phyloP scores from a whole-genome alignment of 768 basidiomycete genomes.

The Termitomyces titanicus region DNA sequence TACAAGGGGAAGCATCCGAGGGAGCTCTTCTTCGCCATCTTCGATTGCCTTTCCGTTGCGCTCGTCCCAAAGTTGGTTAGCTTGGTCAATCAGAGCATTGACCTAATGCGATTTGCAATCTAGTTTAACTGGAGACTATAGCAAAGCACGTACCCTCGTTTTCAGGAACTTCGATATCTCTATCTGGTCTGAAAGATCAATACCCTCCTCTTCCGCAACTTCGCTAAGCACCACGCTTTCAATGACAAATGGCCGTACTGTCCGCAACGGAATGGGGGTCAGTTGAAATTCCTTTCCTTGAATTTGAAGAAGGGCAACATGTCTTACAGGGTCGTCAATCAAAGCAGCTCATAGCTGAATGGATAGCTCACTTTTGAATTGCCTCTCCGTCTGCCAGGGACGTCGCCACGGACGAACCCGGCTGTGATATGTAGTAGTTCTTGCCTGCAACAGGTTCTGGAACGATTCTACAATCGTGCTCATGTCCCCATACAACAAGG shows the following conservation, averaged over 20 bases:
- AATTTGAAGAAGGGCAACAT: constrained; percentile 86
- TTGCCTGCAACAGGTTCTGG: constrained; percentile 92
- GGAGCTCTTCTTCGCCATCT: constrained; percentile 58
- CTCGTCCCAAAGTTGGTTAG: constrained; percentile 75
- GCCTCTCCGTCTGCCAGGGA: constrained; percentile 93
- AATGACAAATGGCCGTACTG: constrained; percentile 91
- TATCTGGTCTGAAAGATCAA: constrained; percentile 79
- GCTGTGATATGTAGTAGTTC: constrained; percentile 88
- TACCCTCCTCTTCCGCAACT: constrained; percentile 69
- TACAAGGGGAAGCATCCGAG: constrained; percentile 81
- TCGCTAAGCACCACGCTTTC: constrained; percentile 77
- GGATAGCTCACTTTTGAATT: constrained; percentile 68
- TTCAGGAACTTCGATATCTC: constrained; percentile 81
- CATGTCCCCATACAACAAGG: constrained; percentile 97
- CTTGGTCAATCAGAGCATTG: constrained; percentile 72
- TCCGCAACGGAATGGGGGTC: constrained; percentile 82
- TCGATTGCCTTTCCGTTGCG: constrained; percentile 58
- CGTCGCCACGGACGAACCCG: constrained; percentile 93
- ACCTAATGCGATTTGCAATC: constrained; percentile 43
- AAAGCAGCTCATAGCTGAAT: background rate
- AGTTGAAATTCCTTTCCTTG: constrained; percentile 86
- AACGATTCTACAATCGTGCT: constrained; percentile 92
- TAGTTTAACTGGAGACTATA: background rate
- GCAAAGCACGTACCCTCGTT: constrained; percentile 42
- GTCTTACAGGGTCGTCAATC: constrained; percentile 44